phyloP scores from a whole-genome alignment of 2,329 filamentous ascomycete genomes.

The Verruconis gallopava region DNA sequence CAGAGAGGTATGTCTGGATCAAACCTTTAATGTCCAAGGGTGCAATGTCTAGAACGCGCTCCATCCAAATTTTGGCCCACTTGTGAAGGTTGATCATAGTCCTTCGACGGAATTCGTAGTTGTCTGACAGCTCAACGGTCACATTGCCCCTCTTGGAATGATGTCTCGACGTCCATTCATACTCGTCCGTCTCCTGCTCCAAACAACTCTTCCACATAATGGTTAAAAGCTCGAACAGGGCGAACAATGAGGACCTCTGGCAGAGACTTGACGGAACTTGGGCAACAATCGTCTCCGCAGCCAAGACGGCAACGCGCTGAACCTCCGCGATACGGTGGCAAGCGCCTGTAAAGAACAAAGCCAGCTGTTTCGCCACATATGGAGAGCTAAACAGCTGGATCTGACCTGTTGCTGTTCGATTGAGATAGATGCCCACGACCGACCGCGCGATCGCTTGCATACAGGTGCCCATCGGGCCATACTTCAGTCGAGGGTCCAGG shows the following conservation, averaged over 20 bases:
- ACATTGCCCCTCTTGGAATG: constrained; percentile 66
- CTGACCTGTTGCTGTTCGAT: constrained; percentile 57
- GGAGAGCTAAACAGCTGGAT: constrained; percentile 76
- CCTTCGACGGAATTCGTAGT: constrained; percentile 66
- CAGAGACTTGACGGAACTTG: constrained; percentile 83
- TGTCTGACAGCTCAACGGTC: constrained; percentile 81
- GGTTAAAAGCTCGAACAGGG: constrained; percentile 78
- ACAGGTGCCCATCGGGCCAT: constrained; percentile 46
- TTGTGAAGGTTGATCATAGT: constrained; percentile 70
- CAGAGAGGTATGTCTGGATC: constrained; percentile 84
- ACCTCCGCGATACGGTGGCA: constrained; percentile 89
- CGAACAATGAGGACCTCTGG: constrained; percentile 80
- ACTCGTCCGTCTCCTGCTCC: constrained; percentile 87
- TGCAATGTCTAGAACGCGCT: constrained; percentile 65
- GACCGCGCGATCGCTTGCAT: constrained; percentile 51
- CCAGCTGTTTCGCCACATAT: constrained; percentile 79
- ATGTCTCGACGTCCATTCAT: constrained; percentile 73
- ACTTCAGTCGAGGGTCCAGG: constrained; percentile 70
- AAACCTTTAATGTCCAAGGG: constrained; percentile 91
- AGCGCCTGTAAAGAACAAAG: constrained; percentile 71
- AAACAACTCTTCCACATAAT: constrained; percentile 93
- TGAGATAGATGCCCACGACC: constrained; percentile 67
- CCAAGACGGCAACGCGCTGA: constrained; percentile 71
- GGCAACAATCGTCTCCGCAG: constrained; percentile 73
- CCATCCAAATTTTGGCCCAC: constrained; percentile 70